These are phyloP conservation scores for Xylaria palmicola DNA, from an alignment of 495 filamentous ascomycete genomes.

Conservation along the genomic window DNA sequence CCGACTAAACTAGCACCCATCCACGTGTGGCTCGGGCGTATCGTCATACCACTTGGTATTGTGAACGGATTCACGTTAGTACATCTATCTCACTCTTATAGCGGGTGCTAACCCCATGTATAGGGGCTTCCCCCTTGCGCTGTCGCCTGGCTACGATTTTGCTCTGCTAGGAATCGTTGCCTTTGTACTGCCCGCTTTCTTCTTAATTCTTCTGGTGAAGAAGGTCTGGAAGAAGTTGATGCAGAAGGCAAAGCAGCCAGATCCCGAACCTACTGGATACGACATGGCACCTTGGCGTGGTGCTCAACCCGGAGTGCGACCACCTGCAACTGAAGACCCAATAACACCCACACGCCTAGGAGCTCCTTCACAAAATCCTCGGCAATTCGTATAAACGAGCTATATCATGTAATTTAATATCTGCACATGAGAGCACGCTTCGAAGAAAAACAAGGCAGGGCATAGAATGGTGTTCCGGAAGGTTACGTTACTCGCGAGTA, in stretches of 20 bases:
- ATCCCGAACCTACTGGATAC: conserved; percentile 16
- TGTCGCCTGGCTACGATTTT: conserved; percentile 34
- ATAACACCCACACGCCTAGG: background rate
- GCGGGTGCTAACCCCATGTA: background rate
- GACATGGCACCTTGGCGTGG: conserved; percentile 28
- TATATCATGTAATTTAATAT: background rate
- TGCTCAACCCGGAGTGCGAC: background rate
- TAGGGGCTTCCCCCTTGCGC: conserved; percentile 43
- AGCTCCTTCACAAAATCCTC: background rate
- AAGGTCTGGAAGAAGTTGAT: conserved; percentile 17
- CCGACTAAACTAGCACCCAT: conserved; percentile 46
- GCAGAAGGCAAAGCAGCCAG: conserved; percentile 18
- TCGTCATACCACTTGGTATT: conserved; percentile 49
- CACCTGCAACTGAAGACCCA: background rate
- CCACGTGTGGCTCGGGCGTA: conserved; percentile 53
- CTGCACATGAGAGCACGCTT: background rate
- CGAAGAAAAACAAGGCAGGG: background rate
- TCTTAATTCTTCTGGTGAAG: conserved; percentile 25
- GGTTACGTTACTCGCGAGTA: background rate
- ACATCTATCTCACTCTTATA: background rate
- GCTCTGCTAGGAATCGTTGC: conserved; percentile 34
- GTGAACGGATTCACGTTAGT: conserved; percentile 50
- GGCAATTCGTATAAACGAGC: background rate
- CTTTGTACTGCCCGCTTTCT: conserved; percentile 26
- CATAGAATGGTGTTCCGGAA: background rate